Conservation (phyloP, 2,329 filamentous ascomycete species). For the Akanthomyces lecanii region DNA sequence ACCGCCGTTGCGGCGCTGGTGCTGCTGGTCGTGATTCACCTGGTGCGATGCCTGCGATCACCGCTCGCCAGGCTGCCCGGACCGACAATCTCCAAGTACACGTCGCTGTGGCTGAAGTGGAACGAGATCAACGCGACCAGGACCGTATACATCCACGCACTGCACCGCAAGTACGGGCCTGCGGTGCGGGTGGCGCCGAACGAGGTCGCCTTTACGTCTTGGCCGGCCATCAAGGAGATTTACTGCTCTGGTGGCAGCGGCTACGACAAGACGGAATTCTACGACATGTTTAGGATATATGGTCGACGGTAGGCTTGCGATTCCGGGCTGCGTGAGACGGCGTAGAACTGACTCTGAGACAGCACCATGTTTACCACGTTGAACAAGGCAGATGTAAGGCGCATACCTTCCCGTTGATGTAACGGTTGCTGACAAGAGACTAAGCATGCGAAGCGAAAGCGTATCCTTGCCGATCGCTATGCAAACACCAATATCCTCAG, state of each 20-base stretch:
- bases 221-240: constrained; percentile 56
- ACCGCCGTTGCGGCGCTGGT: constrained; percentile 24
- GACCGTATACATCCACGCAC: constrained; percentile 50
- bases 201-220: constrained; percentile 56
- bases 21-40: constrained; percentile 24
- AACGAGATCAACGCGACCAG: constrained; percentile 52
- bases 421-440: not conserved
- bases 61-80: constrained; percentile 43
- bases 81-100: constrained; percentile 44
- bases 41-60: constrained; percentile 29
- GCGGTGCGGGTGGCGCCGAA: constrained; percentile 54
- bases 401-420: no score
- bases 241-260: constrained; percentile 59
- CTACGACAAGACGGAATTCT: constrained; percentile 63
- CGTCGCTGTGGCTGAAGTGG: constrained; percentile 48
- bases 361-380: constrained; percentile 59
- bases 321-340: not conserved
- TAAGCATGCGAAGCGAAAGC: constrained; percentile 60
- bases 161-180: constrained; percentile 53
- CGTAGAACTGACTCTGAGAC: constrained; percentile 14
- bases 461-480: constrained; percentile 62
- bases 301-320: constrained; percentile 43
- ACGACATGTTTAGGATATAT: constrained; percentile 56
- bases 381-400: constrained; percentile 48
- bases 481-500: constrained; percentile 64